Evolutionary conservation across 140 eudicot genomes (phyloP).

Genomic region (Cichorium intybus): DNA sequence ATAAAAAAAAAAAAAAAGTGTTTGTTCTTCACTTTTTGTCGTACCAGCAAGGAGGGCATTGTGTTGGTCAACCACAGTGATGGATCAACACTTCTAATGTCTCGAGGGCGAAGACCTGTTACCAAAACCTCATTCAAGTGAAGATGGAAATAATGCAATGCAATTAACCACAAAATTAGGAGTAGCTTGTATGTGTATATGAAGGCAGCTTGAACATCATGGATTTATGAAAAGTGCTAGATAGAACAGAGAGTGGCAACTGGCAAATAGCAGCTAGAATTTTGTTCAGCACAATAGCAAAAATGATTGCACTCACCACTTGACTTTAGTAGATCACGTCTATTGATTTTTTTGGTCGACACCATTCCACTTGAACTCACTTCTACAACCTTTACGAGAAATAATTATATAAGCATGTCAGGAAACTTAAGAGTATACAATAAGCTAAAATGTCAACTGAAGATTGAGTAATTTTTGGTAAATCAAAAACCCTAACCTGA

Average conservation of each 20-base stretch:
- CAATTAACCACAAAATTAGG: not conserved
- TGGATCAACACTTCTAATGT: conserved; percentile 97
- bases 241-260: conserved; percentile 3
- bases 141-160: conserved; percentile 11
- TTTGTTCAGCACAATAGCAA: conserved; percentile 1
- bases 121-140: conserved; percentile 7
- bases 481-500: conserved; percentile 3
- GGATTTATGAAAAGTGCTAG: not conserved
- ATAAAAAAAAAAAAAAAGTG: not conserved
- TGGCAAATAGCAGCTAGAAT: conserved; percentile 1
- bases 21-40: conserved; percentile 4
- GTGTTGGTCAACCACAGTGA: conserved; percentile 96
- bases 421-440: not conserved
- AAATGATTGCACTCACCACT: conserved; percentile 56
- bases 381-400: conserved; percentile 77
- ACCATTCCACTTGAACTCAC: conserved; percentile 74
- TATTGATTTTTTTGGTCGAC: conserved; percentile 74
- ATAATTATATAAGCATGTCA: not conserved
- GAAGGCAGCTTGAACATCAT: conserved; percentile 1
- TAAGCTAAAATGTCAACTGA: not conserved
- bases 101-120: conserved; percentile 96
- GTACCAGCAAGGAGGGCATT: conserved; percentile 97
- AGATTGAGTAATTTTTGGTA: not conserved
- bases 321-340: conserved; percentile 78
- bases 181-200: conserved; percentile 1